Percentiles rank a stretch among this genome's conserved stretches.
phyloP scores from a whole-genome alignment of 352 stramenopile species.

The Globisporangium uncinulatum region DNA sequence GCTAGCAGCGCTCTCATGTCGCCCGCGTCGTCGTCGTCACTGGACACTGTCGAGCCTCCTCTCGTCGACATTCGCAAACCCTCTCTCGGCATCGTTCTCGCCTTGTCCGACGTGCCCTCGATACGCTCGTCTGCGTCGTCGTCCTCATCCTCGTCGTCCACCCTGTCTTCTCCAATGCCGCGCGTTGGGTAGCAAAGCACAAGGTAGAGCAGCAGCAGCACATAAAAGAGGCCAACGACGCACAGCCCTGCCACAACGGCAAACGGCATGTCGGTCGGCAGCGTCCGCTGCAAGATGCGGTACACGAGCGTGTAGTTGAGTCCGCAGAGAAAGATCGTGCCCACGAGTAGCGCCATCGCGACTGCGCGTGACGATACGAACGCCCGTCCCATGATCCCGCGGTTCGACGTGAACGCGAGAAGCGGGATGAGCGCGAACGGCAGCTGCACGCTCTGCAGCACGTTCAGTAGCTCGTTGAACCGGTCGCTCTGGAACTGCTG shows the following conservation, averaged over 20 bases:
- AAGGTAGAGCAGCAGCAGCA: constrained; percentile 45
- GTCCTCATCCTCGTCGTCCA: neutral
- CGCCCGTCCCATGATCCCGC: constrained; percentile 53
- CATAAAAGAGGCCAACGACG: constrained; percentile 25
- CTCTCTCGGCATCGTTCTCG: too few species aligned
- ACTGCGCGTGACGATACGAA: constrained; percentile 35
- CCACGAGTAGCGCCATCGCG: constrained; percentile 28
- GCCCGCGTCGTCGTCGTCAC: too few species aligned
- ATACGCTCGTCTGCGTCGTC: neutral
- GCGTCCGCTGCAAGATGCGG: constrained; percentile 30
- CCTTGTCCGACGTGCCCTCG: neutral
- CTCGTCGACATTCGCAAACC: too few species aligned
- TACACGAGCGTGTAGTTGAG: constrained; percentile 68
- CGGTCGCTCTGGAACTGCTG: constrained; percentile 77
- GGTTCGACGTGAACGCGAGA: constrained; percentile 72
- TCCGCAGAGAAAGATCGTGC: constrained; percentile 42
- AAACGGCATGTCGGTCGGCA: constrained; percentile 27
- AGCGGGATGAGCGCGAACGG: constrained; percentile 90
- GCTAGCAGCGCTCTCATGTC: neutral
- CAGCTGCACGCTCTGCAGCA: constrained; percentile 90
- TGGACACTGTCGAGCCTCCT: too few species aligned
- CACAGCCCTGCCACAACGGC: constrained; percentile 11
- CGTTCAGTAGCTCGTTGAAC: constrained; percentile 90
- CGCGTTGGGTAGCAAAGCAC: constrained; percentile 39
- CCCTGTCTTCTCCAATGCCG: neutral